phyloP scores from a whole-genome alignment of 2,329 filamentous ascomycete species.

The Aureobasidium musti region DNA sequence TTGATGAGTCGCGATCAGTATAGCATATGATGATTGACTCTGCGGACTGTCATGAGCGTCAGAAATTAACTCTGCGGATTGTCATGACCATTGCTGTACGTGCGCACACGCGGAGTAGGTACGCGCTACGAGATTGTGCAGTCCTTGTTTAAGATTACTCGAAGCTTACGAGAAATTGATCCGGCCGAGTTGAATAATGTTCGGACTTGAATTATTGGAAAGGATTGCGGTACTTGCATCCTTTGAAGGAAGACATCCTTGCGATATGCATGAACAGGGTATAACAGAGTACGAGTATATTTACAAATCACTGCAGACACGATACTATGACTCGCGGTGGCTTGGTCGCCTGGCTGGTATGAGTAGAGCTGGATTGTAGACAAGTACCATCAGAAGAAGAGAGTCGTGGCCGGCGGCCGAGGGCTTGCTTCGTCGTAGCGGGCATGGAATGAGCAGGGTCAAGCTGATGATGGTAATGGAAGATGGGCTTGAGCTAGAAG shows the following conservation, averaged over 20 bases:
- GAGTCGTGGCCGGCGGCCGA: not conserved
- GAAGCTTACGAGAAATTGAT: slow-evolving; percentile 8
- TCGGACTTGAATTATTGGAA: not conserved
- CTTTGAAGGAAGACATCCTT: not conserved
- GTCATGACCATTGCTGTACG: not conserved
- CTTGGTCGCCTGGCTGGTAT: slow-evolving; percentile 12
- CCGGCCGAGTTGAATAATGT: not conserved
- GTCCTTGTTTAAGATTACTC: slow-evolving; percentile 10
- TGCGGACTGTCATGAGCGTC: not conserved
- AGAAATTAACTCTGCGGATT: not conserved
- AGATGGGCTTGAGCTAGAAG: slow-evolving; percentile 12
- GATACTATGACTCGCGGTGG: slow-evolving; percentile 11
- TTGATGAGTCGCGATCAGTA: not conserved
- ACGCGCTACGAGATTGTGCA: not conserved
- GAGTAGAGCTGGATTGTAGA: slow-evolving; percentile 4
- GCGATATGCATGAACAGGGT: not conserved
- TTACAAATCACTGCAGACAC: not conserved
- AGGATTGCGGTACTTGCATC: not conserved
- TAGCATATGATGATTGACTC: not conserved
- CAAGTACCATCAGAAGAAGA: not conserved
- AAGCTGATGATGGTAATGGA: slow-evolving; percentile 21
- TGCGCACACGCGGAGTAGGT: not conserved
- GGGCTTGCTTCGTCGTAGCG: not conserved
- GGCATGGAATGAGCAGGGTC: slow-evolving; percentile 10
- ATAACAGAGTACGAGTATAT: not conserved